Conservation (phyloP, 2,329 filamentous ascomycete species). For the Sphaerulina vaccinii region DNA sequence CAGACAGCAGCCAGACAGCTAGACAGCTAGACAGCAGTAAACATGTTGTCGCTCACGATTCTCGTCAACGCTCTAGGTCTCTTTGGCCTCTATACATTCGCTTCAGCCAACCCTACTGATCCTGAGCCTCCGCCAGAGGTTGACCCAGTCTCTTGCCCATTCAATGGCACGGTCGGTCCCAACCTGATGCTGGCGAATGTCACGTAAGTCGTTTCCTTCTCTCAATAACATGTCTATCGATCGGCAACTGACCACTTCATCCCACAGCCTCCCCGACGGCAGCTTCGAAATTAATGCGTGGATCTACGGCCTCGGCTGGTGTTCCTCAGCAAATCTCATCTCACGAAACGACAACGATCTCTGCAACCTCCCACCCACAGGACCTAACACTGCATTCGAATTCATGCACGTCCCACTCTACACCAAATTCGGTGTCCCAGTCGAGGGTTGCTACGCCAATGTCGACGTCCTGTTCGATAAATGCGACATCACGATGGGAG, state of each 20-base stretch:
- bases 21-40: too few species aligned
- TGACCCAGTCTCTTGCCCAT: slow-evolving; percentile 6
- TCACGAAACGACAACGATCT: slow-evolving; percentile 10
- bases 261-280: slow-evolving; percentile 7
- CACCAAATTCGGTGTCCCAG: slow-evolving; percentile 11
- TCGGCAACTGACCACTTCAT: background rate
- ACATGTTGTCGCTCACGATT: too few species aligned
- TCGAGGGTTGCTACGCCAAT: slow-evolving; percentile 16
- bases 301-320: slow-evolving; percentile 20
- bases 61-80: too few species aligned
- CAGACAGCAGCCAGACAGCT: too few species aligned
- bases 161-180: slow-evolving; percentile 12
- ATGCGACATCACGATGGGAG: background rate
- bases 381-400: slow-evolving; percentile 6
- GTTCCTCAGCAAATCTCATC: slow-evolving; percentile 14
- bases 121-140: background rate
- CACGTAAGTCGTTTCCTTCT: slow-evolving; percentile 1
- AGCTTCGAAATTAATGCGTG: slow-evolving; percentile 16
- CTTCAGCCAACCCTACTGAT: background rate
- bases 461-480: slow-evolving; percentile 11
- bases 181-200: slow-evolving; percentile 14
- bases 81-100: background rate
- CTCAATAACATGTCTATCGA: background rate
- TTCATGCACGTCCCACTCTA: slow-evolving; percentile 15
- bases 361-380: slow-evolving; percentile 4